These are phyloP conservation scores for Geotrichum aggregatum DNA, from an alignment of 1,139 yeast species.

Conservation along the genomic window DNA sequence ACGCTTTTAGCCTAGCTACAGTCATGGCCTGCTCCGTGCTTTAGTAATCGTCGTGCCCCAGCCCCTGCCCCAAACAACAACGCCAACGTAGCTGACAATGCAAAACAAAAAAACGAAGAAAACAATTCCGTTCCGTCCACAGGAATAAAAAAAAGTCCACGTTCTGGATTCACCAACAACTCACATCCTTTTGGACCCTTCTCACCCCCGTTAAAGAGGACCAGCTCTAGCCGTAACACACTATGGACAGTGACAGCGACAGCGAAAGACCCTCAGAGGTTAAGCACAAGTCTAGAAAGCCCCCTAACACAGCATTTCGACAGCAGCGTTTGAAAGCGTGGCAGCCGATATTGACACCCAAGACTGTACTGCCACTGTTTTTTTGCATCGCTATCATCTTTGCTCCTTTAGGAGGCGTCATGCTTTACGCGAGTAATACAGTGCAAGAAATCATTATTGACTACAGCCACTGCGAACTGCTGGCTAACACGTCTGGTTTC, in stretches of 20 bases:
- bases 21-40: no score
- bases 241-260: constrained; percentile 41
- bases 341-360: constrained; percentile 86
- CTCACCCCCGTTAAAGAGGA: neutral
- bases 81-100: neutral
- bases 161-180: neutral
- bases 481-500: constrained; percentile 54
- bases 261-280: constrained; percentile 31
- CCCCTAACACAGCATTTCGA: constrained; percentile 46
- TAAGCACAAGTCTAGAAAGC: constrained; percentile 39
- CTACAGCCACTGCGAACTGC: constrained; percentile 65
- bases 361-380: constrained; percentile 78
- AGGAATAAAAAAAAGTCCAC: neutral
- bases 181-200: neutral
- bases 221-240: neutral
- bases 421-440: constrained; percentile 72
- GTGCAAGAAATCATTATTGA: constrained; percentile 79
- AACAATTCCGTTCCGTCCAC: neutral
- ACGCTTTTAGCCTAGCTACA: no score
- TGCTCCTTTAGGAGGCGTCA: constrained; percentile 87
- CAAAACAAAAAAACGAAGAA: neutral
- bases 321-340: constrained; percentile 48
- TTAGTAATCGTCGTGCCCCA: neutral
- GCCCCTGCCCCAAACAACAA: neutral
- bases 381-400: constrained; percentile 72